Evolutionary conservation across 169 alveolate genomes (phyloP).

Genomic region (Eimeria sp.): DNA sequence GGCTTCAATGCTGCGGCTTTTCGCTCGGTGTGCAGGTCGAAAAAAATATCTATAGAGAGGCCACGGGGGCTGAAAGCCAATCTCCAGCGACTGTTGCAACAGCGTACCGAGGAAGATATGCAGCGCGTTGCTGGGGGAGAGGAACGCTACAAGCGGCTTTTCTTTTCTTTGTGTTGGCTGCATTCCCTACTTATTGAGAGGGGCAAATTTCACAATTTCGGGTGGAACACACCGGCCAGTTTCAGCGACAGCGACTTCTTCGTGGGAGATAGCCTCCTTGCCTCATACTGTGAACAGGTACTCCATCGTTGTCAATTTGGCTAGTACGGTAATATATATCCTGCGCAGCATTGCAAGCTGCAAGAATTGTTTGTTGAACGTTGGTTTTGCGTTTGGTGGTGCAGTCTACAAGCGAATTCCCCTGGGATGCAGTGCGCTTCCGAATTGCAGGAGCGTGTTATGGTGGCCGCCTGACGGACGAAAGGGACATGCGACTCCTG

Average conservation of each 20-base stretch:
- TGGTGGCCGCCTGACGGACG: slow-evolving; percentile 98
- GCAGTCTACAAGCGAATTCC: slow-evolving; percentile 90
- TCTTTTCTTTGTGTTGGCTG: slow-evolving; percentile 97
- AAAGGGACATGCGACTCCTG: slow-evolving; percentile 94
- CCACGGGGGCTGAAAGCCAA: slow-evolving; percentile 96
- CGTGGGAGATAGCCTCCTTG: slow-evolving; percentile 95
- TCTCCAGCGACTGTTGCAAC: slow-evolving; percentile 93
- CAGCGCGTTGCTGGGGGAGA: slow-evolving; percentile 94
- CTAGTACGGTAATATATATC: not conserved
- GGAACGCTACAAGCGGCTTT: slow-evolving; percentile 96
- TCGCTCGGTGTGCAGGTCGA: slow-evolving; percentile 86
- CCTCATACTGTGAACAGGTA: slow-evolving; percentile 94
- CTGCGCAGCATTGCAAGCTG: not conserved
- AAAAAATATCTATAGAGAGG: slow-evolving; percentile 97
- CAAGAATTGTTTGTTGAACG: not conserved
- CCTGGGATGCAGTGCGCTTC: slow-evolving; percentile 97
- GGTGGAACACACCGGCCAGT: slow-evolving; percentile 98
- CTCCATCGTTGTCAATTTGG: not conserved
- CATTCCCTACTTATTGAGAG: slow-evolving; percentile 99
- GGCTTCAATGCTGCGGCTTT: not conserved
- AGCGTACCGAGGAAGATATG: slow-evolving; percentile 92
- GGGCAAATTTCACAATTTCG: slow-evolving; percentile 98
- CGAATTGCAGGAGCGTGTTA: slow-evolving; percentile 97
- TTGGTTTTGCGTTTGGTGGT: slow-evolving; percentile 9
- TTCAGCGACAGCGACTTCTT: slow-evolving; percentile 99